These are phyloP conservation scores for Nakazawaea holstii DNA, from an alignment of 805 yeast species.

Conservation along the genomic window DNA sequence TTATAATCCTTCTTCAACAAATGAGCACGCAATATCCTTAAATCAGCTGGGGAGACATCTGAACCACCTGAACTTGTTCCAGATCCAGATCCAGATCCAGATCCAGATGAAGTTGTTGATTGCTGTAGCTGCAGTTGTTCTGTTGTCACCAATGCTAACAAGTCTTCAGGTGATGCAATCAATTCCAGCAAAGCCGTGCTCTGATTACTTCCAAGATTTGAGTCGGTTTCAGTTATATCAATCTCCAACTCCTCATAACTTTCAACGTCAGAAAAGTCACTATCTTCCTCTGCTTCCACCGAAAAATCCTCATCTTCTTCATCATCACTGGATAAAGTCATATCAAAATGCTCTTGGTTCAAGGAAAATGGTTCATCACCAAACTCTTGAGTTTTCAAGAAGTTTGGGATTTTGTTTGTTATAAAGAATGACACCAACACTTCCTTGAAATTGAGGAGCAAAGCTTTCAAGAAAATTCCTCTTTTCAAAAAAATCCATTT, in stretches of 20 bases:
- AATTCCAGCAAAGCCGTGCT: slow-evolving; percentile 11
- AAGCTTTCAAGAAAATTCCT: slow-evolving; percentile 7
- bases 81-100: neutral
- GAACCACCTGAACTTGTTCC: neutral
- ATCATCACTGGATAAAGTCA: slow-evolving; percentile 19
- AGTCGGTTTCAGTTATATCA: slow-evolving; percentile 2
- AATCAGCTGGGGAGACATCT: slow-evolving; percentile 3
- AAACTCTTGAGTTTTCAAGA: neutral
- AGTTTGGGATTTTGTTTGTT: neutral
- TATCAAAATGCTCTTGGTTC: neutral
- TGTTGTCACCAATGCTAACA: slow-evolving; percentile 7
- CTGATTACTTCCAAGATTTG: slow-evolving; percentile 2
- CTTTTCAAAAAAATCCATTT: slow-evolving; percentile 17
- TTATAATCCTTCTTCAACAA: neutral
- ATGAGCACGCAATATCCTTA: slow-evolving; percentile 12
- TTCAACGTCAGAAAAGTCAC: neutral
- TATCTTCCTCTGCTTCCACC: slow-evolving; percentile 1
- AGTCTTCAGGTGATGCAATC: slow-evolving; percentile 10
- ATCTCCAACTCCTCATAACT: slow-evolving; percentile 1
- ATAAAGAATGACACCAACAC: slow-evolving; percentile 6
- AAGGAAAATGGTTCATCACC: neutral
- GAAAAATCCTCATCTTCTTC: neutral
- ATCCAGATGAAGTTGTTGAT: neutral
- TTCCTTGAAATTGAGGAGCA: slow-evolving; percentile 7
- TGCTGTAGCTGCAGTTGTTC: neutral